Evolutionary conservation across 179 eudicot species (phyloP).

Genomic region (Camellia oleifera): DNA sequence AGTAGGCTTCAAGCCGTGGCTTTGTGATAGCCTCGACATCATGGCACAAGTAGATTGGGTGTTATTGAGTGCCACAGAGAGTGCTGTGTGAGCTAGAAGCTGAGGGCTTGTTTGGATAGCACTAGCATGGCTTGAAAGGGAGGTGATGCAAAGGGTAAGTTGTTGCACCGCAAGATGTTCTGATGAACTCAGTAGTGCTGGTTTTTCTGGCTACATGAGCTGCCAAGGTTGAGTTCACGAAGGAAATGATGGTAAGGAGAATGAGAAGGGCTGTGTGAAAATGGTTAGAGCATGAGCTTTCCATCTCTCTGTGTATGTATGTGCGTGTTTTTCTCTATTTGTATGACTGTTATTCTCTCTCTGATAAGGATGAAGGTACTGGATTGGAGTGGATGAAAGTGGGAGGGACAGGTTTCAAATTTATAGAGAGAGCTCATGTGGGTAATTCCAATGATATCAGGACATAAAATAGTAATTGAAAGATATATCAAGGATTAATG

Average conservation of each 20-base stretch:
- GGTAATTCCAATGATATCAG: too few species aligned
- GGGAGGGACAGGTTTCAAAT: not conserved
- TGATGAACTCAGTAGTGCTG: constrained; percentile 21
- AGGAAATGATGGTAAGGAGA: not conserved
- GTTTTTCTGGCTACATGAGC: not conserved
- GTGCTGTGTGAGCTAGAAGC: constrained; percentile 34
- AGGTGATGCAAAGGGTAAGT: constrained; percentile 24
- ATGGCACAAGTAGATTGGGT: constrained; percentile 18
- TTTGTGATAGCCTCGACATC: constrained; percentile 10
- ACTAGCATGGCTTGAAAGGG: constrained; percentile 23
- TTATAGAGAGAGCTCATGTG: not conserved
- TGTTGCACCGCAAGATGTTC: constrained; percentile 20
- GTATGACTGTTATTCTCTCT: not conserved
- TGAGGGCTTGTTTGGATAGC: constrained; percentile 30
- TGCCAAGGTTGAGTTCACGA: constrained; percentile 5
- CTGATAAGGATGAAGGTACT: not conserved
- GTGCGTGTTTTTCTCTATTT: not conserved
- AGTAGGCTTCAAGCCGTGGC: constrained; percentile 15
- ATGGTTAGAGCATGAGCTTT: not conserved
- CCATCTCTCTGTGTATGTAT: not conserved
- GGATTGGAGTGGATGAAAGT: not conserved
- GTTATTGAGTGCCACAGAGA: constrained; percentile 28
- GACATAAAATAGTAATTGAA: too few species aligned
- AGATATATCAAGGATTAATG: too few species aligned
- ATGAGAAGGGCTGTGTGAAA: constrained; percentile 6